Evolutionary conservation across 2,329 filamentous ascomycete species (phyloP), one percentile per base, ranked within the genome.

Genomic region (Pseudocercospora vitis): DNA sequence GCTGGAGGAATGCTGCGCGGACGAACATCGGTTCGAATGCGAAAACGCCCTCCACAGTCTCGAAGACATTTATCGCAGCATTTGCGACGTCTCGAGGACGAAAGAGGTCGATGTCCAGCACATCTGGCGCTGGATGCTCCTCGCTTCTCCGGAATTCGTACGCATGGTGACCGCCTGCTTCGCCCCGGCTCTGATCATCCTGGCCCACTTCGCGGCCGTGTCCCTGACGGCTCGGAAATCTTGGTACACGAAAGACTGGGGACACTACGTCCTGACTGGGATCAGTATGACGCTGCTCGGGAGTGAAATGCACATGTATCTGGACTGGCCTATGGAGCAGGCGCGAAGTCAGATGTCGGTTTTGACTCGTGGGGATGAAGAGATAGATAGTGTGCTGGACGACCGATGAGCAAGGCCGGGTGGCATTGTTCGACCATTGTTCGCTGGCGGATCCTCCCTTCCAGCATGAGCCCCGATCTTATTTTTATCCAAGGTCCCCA

Each of bases 151-250:
- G 19, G 56, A 56, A n/a, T 58, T 62, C 24, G 53, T 59, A 19
- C 45, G 42, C n/a, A 44, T 60, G 21, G 54, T 65, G 12, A 45
- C 58, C 14, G 48, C 47, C 2, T 44, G 58, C n/a, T 54, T 62
- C 40, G 58, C 55, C 7, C 59, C 60, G 1, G 57, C 62, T 7
- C 44, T 65, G 2, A 50, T 66, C 11, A 58, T 65, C 4, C 50
- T 63, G 9, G 63, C 59, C 1, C 56, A 65, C 42, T 66, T 59
- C 37, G 56, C 58, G 2, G 52, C 60, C 9, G 58, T 61, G 8
- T 55, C 55, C 8, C 18, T 53, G 28, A 50, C 53, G 24, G 29
- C 58, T 9, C 32, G 45, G n/a, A 46, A 48, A 12, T 53, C 39
- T 6, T 54, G 52, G 45, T 50, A 54, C 21, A 39, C 52, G 24